Base-by-base conservation (phyloP, 1,139 yeast genomes). In the Barnettozyma hawaiiensis region DNA sequence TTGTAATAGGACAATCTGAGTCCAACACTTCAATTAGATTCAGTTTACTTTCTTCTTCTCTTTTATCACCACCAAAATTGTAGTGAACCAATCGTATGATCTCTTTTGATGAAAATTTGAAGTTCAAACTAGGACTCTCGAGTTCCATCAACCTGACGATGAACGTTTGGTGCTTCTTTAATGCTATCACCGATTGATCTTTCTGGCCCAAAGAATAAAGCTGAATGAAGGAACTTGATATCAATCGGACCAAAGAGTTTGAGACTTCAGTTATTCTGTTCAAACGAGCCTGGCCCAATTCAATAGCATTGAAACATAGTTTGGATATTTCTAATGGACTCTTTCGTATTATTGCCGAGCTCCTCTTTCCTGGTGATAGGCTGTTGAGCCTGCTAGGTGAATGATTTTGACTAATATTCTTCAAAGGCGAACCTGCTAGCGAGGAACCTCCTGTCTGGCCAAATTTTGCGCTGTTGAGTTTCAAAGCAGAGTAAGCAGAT, bases 91-190 rank as follows among this genome's bases (percentile, higher is more conserved):
- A 20, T 2, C 7, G 36, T 7, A 38, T 32, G 44, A 42, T 49
- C 49, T 9, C 49, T 12, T 4, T 45, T 31, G n/a, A 49, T 2
- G 46, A 40, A 2, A 20, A 14, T 18, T 35, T 44, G 40, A 44
- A 44, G n/a, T 8, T 16, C 28, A 37, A 16, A 2, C 32, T 34
- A 3, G 31, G 11, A 7, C 37, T 27, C 20, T 54, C 60, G 7
- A 56, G 36, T 11, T 54, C 59, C 11, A 56, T 43, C 21, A 54
- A 39, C 36, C 43, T 52, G 31, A 54, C 37, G 15, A 55, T 51
- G 29, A 44, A 52, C 3, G 29, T 23, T 20, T 53, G 52, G 39
- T 54, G 57, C 31, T 41, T 50, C 36, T 48, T 54, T 1, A 22
- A 12, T 5, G 53, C 20, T 10, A 45, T 50, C 2, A 15, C 24